These are phyloP conservation scores for Solanum clarkiae DNA, from an alignment of 257 asterid genomes.

Conservation along the genomic window DNA sequence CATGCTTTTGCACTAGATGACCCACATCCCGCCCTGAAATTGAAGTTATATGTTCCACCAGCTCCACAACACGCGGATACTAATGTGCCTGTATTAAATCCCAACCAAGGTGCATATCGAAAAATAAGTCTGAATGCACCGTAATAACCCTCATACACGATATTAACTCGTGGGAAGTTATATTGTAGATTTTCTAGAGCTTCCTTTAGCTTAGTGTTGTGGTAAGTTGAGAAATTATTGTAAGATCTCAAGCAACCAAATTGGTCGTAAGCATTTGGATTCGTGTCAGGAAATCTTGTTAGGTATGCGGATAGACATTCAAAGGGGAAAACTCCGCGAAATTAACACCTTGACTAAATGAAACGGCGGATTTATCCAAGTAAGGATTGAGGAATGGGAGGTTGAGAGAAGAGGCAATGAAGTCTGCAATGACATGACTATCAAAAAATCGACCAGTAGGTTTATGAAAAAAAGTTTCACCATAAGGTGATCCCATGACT, in stretches of 20 bases:
- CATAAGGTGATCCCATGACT: too few relatives aligned
- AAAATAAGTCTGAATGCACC: neutral
- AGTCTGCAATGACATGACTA: too few relatives aligned
- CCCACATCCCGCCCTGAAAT: neutral
- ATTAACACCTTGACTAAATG: neutral
- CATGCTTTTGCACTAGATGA: neutral
- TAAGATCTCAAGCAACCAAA: neutral
- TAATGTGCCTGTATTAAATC: neutral
- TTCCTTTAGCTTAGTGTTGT: neutral
- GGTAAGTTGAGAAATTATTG: neutral
- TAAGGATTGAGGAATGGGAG: neutral
- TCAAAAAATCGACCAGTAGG: neutral
- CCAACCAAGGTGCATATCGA: neutral
- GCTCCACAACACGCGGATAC: neutral
- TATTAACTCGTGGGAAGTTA: neutral
- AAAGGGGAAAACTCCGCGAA: neutral
- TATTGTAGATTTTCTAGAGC: neutral
- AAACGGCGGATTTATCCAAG: neutral
- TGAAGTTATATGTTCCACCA: neutral
- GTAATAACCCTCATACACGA: neutral
- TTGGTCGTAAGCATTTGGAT: neutral
- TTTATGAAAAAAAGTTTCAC: too few relatives aligned
- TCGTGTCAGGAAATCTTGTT: neutral
- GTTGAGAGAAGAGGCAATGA: too few relatives aligned
- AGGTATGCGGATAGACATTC: neutral